These are phyloP conservation scores for Capsella bursapastoris DNA, from an alignment of 345 rosid species.

Conservation along the genomic window DNA sequence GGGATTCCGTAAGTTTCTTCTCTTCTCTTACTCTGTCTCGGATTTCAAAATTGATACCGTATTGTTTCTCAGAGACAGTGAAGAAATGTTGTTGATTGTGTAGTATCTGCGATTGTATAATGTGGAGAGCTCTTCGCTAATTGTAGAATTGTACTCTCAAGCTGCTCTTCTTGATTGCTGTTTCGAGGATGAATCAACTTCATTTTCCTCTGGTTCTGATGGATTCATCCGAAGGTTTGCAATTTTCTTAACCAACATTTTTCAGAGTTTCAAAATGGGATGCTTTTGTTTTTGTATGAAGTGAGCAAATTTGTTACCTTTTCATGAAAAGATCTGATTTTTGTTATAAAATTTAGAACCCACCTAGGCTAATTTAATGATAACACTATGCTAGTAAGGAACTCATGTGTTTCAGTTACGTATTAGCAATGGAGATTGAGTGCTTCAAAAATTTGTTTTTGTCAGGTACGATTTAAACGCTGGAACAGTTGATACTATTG, in stretches of 20 bases:
- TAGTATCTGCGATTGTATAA: conserved; percentile 75
- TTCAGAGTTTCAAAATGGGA: background rate
- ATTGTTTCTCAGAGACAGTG: background rate
- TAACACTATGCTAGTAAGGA: background rate
- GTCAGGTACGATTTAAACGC: conserved; percentile 70
- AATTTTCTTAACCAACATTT: background rate
- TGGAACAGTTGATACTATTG: conserved; percentile 52
- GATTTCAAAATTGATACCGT: background rate
- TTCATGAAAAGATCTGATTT: background rate
- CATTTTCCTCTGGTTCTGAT: conserved; percentile 66
- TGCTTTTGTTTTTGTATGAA: conserved; percentile 12
- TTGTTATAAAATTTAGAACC: background rate
- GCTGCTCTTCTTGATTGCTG: conserved; percentile 88
- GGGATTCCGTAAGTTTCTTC: conserved; percentile 79
- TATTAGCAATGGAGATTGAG: background rate
- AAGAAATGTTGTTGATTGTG: conserved; percentile 11
- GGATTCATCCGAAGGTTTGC: conserved; percentile 76
- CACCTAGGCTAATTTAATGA: background rate
- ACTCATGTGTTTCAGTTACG: background rate
- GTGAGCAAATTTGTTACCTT: conserved; percentile 7
- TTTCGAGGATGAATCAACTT: conserved; percentile 61
- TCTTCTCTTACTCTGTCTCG: background rate
- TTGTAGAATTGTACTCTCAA: conserved; percentile 51
- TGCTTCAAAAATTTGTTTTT: conserved; percentile 9
- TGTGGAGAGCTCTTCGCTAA: conserved; percentile 64